Evolutionary conservation across 345 rosid species (phyloP).

Genomic region (Diplotaxis tenuifolia): DNA sequence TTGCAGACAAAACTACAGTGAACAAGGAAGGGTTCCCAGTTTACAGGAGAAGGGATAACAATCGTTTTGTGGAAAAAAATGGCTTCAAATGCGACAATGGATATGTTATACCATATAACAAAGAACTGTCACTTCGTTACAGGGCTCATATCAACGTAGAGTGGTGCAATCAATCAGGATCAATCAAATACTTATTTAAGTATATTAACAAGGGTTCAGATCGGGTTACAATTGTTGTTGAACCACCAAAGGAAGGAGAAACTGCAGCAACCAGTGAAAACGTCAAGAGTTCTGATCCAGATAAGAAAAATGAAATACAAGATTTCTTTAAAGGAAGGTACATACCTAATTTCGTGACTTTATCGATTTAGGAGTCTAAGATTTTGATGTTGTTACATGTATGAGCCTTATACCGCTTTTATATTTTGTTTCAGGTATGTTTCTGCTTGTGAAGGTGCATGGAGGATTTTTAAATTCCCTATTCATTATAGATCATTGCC

Average conservation of each 20-base stretch:
- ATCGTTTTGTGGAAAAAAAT: background rate
- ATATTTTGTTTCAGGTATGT: background rate
- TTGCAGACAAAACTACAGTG: background rate
- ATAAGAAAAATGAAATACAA: background rate
- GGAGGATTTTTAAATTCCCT: background rate
- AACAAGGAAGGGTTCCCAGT: background rate
- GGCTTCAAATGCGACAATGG: background rate
- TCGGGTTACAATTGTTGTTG: background rate
- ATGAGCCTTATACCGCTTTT: no score
- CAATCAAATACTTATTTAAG: background rate
- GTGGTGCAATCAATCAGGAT: background rate
- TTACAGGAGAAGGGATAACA: background rate
- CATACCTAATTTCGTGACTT: no score
- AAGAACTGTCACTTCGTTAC: background rate
- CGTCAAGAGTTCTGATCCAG: background rate
- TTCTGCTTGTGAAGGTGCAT: background rate
- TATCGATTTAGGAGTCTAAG: background rate
- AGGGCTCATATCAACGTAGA: background rate
- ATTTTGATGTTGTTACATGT: no score
- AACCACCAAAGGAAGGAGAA: background rate
- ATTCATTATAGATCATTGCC: background rate
- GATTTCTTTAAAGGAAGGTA: background rate
- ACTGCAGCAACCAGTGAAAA: background rate
- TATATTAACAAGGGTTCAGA: background rate
- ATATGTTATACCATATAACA: background rate